Evolutionary conservation across 2,329 filamentous ascomycete genomes (phyloP), one percentile per base, ranked within the genome.

Genomic region (Amphichorda felina): DNA sequence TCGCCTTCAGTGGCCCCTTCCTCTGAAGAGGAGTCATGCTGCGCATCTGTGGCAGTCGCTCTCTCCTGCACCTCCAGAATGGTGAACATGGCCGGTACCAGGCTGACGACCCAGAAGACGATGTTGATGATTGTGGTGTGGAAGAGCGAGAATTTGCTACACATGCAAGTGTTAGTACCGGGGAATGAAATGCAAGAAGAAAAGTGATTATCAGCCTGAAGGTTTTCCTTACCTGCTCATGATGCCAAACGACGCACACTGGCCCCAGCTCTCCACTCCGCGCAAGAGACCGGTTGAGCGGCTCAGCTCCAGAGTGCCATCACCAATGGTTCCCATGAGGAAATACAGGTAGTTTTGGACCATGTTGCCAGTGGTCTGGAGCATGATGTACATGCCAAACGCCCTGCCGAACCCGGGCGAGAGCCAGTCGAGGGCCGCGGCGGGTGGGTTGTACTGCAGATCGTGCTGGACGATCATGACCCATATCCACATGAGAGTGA

Each of bases 161-260:
- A 24, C n/a, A 24, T 10, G 21, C 21, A 24, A n/a, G n/a, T 24
- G 10, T 24, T 24, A 24, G 21, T 10, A 6, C 21, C 6, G 21
- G 21, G 21, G 10, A 24, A 24, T 6, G 21, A 10, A 24, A 24
- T 6, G 10, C 21, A 6, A 10, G 21, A 24, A 10, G 21, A 24
- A 6, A 24, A 24, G 21, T 6, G 21, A 6, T 10, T 6, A 6
- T 24, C 6, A 24, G 21, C n/a, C n/a, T n/a, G n/a, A n/a, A n/a
- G n/a, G n/a, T n/a, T n/a, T n/a, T n/a, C n/a, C n/a, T n/a, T 24
- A 24, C 21, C 21, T 24, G 21, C 21, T 24, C 6, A 6, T 43
- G 34, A 46, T 46, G 7, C 45, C 45, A 37, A 46, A 46, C 16
- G 43, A 45, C 5, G 43, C 45, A 34, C 43, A 46, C 30, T 46